Conservation (phyloP, 2,329 filamentous ascomycete genomes). For the Pezicula radicicola region DNA sequence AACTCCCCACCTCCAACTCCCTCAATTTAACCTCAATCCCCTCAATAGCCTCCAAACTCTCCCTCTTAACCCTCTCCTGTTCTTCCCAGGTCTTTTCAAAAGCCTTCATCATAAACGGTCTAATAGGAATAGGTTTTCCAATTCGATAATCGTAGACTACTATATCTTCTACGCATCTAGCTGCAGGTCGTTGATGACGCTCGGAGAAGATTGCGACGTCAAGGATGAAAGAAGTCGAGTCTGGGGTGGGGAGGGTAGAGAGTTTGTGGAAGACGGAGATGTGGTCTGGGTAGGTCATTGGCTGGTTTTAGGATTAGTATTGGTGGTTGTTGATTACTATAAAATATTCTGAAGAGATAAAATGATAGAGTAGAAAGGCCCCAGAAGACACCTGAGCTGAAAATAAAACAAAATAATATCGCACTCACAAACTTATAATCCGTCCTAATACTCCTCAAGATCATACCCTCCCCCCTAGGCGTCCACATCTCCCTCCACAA, state of each 20-base stretch:
- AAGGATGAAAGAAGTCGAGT: constrained; percentile 52
- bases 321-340: neutral
- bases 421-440: constrained; percentile 82
- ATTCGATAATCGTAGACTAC: constrained; percentile 72
- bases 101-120: constrained; percentile 57
- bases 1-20: constrained; percentile 66
- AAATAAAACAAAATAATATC: neutral
- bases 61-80: constrained; percentile 56
- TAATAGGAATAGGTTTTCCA: constrained; percentile 53
- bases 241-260: constrained; percentile 36
- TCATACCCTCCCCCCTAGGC: constrained; percentile 65
- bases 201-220: constrained; percentile 72
- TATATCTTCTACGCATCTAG: constrained; percentile 73
- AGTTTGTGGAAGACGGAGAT: constrained; percentile 85
- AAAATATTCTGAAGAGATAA: neutral
- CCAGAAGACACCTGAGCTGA: neutral
- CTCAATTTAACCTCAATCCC: constrained; percentile 57
- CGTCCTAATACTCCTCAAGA: constrained; percentile 74
- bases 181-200: constrained; percentile 66
- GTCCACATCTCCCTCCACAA: constrained; percentile 70
- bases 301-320: constrained; percentile 42
- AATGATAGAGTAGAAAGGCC: neutral
- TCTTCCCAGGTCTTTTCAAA: constrained; percentile 56
- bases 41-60: constrained; percentile 50
- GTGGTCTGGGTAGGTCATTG: constrained; percentile 78